These are phyloP conservation scores for Spencermartinsiella europaea DNA, from an alignment of 805 yeast genomes.

Conservation along the genomic window DNA sequence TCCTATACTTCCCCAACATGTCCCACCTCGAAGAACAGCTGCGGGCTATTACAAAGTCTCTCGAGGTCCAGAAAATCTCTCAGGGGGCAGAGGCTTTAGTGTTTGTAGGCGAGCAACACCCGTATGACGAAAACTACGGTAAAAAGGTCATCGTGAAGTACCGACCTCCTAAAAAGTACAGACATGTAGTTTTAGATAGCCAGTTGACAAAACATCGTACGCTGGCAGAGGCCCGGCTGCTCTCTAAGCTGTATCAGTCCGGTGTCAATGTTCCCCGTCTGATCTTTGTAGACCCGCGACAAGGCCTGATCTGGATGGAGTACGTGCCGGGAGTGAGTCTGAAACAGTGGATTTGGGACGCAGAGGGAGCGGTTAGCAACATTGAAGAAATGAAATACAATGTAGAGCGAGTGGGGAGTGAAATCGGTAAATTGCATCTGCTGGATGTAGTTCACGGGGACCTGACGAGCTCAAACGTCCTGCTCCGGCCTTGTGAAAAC, in stretches of 20 bases:
- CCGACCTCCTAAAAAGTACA: conserved; percentile 84
- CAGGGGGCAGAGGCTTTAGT: conserved; percentile 94
- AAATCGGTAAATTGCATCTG: conserved; percentile 66
- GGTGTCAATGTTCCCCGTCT: conserved; percentile 63
- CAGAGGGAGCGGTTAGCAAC: conserved; percentile 13
- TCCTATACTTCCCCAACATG: too few species aligned
- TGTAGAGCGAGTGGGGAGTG: conserved; percentile 50
- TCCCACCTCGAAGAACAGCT: conserved; percentile 15
- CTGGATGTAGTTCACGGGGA: conserved; percentile 90
- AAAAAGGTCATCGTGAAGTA: conserved; percentile 62
- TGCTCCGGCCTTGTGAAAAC: conserved; percentile 42
- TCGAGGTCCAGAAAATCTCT: conserved; percentile 53
- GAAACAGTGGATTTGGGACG: conserved; percentile 35
- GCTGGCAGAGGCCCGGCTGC: conserved; percentile 72
- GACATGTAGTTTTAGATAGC: conserved; percentile 79
- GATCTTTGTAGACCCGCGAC: conserved; percentile 66
- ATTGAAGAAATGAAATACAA: conserved; percentile 17
- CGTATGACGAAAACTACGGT: conserved; percentile 39
- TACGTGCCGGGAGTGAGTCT: conserved; percentile 48
- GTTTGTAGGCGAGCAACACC: conserved; percentile 58
- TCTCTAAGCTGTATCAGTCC: conserved; percentile 47
- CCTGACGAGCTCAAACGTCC: conserved; percentile 81
- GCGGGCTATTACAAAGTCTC: conserved; percentile 17
- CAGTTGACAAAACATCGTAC: conserved; percentile 77
- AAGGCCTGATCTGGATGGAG: conserved; percentile 90